Conservation (phyloP, 495 filamentous ascomycete genomes). For the Aspergillus funiculosus region DNA sequence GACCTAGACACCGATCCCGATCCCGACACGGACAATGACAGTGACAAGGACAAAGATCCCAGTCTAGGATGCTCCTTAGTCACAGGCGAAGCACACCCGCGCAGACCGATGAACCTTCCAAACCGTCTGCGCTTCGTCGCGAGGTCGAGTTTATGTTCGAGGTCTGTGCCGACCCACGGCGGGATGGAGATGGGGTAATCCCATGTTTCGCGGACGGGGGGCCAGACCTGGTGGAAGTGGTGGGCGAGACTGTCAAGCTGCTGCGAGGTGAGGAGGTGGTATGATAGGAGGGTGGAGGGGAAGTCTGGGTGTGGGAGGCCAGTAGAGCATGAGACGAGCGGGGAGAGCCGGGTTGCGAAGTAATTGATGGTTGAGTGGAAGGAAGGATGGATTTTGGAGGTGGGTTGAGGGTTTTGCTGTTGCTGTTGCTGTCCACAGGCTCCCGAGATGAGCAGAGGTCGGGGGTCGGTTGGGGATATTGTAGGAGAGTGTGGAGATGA, state of each 20-base stretch:
- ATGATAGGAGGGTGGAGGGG: constrained; percentile 62
- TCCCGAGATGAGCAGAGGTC: too few species aligned
- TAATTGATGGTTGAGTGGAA: constrained; percentile 27
- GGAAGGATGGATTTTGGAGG: constrained; percentile 8
- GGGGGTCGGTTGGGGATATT: too few species aligned
- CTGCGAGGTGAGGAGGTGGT: constrained; percentile 51
- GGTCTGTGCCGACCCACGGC: constrained; percentile 31
- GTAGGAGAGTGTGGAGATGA: too few species aligned
- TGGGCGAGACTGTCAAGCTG: constrained; percentile 67
- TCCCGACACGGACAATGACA: too few species aligned
- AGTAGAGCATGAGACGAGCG: constrained; percentile 43
- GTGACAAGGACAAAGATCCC: too few species aligned
- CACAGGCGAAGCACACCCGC: constrained; percentile 48
- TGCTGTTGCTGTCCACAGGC: constrained; percentile 1
- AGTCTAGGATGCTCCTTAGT: background rate
- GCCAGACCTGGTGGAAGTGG: constrained; percentile 69
- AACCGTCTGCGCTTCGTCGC: constrained; percentile 57
- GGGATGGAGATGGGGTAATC: constrained; percentile 58
- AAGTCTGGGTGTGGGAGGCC: constrained; percentile 59
- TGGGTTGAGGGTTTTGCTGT: background rate
- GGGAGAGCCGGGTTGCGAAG: constrained; percentile 31
- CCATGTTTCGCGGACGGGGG: constrained; percentile 41
- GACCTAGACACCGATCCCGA: too few species aligned
- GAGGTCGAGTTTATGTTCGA: constrained; percentile 30
- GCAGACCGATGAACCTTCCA: constrained; percentile 62